Base-by-base conservation (phyloP, 1,139 yeast genomes). In the Magnusiomyces clavatus region DNA sequence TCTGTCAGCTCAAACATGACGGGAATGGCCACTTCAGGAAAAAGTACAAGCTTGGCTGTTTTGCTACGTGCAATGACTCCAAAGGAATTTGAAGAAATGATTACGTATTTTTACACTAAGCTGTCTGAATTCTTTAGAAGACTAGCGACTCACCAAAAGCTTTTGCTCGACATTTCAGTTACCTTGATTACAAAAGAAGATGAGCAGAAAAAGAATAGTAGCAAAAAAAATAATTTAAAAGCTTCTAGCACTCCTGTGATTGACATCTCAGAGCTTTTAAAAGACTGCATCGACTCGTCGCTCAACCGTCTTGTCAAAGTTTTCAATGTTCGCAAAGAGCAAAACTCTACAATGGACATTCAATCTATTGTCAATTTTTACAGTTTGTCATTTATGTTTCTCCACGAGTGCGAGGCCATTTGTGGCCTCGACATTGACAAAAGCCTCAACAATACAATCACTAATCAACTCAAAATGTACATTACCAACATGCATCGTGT, bases 351-450 rank as follows among this genome's bases (percentile, higher is more conserved):
- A 45, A 67, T 83, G 38, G 69, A 74, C 40, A 58, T 61, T 39
- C 60, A 43, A 71, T 76, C 74, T 57, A 88, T 89, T 65, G 65
- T 86, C 51, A 73, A 81, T 53, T 76, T 88, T 49, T 87, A 83
- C 66, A 75, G 85, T 2, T 71, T 86, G 19, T 80, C 83, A 49
- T 78, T 83, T 1, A 75, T 83, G 24, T 90, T 89, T 63, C 72
- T 89, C 40, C 80, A 80, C 49, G 96, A 88, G 64, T 87, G 96
- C 66, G 98, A 92, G 65, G 74, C 82, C 13, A 80, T 90, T 6
- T 82, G 88, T 46, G 97, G 96, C 0, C 11, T 44, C 29, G 82
- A 82, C 34, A 77, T 80, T 44, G 76, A 79, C 14, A 76, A 80
- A 1, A 80, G 79, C 14, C 70, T 90, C 46, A 79, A 83, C 52